Base-by-base conservation (phyloP, 2,329 filamentous ascomycete species). In the Atkinsonella texensis region DNA sequence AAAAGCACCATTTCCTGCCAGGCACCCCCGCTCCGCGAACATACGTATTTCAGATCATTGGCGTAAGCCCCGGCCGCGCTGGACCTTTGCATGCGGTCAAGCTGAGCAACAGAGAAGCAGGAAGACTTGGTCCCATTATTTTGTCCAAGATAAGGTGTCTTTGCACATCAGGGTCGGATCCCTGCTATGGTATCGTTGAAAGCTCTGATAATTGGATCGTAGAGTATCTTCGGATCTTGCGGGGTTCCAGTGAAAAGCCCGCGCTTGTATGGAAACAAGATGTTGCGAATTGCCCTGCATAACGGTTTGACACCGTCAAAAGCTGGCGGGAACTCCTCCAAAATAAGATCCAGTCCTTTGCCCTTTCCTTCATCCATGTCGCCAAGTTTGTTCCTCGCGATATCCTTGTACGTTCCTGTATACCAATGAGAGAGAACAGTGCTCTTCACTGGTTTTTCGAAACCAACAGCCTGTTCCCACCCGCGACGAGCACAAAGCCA, bases 111-210 rank as follows among this genome's bases (percentile, higher is more conserved):
- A n/a, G n/a, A n/a, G n/a, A n/a, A n/a, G n/a, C n/a, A n/a, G n/a
- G n/a, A n/a, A n/a, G n/a, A n/a, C n/a, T n/a, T n/a, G n/a, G n/a
- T n/a, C n/a, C n/a, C n/a, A n/a, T n/a, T n/a, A n/a, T n/a, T n/a
- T n/a, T n/a, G n/a, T n/a, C n/a, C n/a, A n/a, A n/a, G n/a, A n/a
- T n/a, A n/a, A n/a, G 32, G 12, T 33, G 12, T 33, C 32, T 33
- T 33, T 33, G 32, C 32, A n/a, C n/a, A n/a, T 33, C 32, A 6
- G 12, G 32, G 32, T 12, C 32, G 6, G 32, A 33, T 33, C 38
- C 41, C 41, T 43, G 23, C 23, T 46, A 51, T 51, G 44, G 50
- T 43, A 28, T 48, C 40, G 18, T 48, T 40, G 44, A 52, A 48
- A 18, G 44, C 39, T 40, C 32, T 4, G 23, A 48, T 15, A 10